Conservation (phyloP, 768 basidiomycete species). For the Phylloporus sp. region DNA sequence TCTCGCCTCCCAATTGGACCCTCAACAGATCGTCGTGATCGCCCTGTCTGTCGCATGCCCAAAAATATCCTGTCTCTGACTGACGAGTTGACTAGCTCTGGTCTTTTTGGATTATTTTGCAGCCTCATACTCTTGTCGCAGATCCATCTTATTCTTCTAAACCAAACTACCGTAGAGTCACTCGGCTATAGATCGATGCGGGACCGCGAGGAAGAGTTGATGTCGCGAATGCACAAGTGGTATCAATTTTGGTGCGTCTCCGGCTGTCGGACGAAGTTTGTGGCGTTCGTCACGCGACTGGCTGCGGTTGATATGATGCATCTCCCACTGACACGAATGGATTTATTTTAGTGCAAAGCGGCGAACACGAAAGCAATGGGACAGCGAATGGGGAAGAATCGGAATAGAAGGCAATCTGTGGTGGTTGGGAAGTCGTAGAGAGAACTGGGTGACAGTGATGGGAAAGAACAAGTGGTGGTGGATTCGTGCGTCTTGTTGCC, state of each 20-base stretch:
- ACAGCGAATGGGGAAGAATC: conserved; percentile 76
- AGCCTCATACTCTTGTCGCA: conserved; percentile 53
- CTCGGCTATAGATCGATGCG: conserved; percentile 52
- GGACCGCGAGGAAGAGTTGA: conserved; percentile 52
- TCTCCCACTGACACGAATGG: not conserved
- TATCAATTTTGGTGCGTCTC: conserved; percentile 50
- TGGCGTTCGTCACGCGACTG: not conserved
- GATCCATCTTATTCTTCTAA: conserved; percentile 51
- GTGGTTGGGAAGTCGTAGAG: conserved; percentile 62
- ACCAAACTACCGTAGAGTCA: conserved; percentile 81
- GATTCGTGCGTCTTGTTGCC: conserved; percentile 58
- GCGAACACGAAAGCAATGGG: conserved; percentile 49
- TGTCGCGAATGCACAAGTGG: conserved; percentile 49
- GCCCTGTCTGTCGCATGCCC: conserved; percentile 59
- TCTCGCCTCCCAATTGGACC: conserved; percentile 40
- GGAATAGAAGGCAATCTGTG: conserved; percentile 79
- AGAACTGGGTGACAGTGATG: conserved; percentile 82
- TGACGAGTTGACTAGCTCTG: conserved; percentile 44
- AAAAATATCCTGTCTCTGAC: not conserved
- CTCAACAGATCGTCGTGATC: conserved; percentile 69
- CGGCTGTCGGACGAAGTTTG: not conserved
- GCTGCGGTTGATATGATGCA: not conserved
- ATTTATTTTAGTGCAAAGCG: conserved; percentile 43
- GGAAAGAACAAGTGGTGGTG: conserved; percentile 62
- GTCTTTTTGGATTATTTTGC: conserved; percentile 70